Conservation (phyloP, 441 rosid genomes). For the Erodium moschatum region DNA sequence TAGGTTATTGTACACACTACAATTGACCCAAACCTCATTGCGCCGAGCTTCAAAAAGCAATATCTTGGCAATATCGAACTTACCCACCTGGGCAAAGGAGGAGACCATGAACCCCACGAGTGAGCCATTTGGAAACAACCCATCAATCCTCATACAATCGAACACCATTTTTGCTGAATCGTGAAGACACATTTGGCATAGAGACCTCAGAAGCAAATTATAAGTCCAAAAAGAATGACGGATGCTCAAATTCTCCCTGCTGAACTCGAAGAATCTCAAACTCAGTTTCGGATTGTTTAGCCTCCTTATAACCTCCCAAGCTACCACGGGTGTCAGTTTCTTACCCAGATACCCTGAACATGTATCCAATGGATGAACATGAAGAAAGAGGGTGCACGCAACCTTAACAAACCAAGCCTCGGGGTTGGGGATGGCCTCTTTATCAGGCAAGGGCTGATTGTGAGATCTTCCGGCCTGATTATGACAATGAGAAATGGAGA, state of each 20-base stretch:
- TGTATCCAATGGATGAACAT: constrained; percentile 29
- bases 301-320: constrained; percentile 55
- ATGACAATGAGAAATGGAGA: constrained; percentile 35
- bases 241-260: constrained; percentile 39
- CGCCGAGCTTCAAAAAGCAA: constrained; percentile 40
- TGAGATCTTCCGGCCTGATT: constrained; percentile 34
- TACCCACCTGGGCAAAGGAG: constrained; percentile 36
- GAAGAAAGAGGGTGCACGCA: constrained; percentile 45
- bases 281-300: constrained; percentile 44
- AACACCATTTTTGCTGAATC: constrained; percentile 39
- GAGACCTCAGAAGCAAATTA: constrained; percentile 46
- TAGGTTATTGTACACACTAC: constrained; percentile 36
- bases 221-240: constrained; percentile 50
- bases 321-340: constrained; percentile 44
- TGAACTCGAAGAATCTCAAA: constrained; percentile 59
- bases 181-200: constrained; percentile 48
- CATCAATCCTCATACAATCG: constrained; percentile 61
- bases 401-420: constrained; percentile 78
- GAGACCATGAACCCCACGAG: constrained; percentile 43
- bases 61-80: constrained; percentile 36
- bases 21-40: constrained; percentile 29
- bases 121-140: constrained; percentile 36
- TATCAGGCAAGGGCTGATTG: constrained; percentile 27
- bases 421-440: constrained; percentile 29
- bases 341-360: constrained; percentile 46